Percentiles rank a stretch among this genome's conserved stretches.
phyloP scores from a whole-genome alignment of 495 filamentous ascomycete species.

The Xylaria bambusicola region DNA sequence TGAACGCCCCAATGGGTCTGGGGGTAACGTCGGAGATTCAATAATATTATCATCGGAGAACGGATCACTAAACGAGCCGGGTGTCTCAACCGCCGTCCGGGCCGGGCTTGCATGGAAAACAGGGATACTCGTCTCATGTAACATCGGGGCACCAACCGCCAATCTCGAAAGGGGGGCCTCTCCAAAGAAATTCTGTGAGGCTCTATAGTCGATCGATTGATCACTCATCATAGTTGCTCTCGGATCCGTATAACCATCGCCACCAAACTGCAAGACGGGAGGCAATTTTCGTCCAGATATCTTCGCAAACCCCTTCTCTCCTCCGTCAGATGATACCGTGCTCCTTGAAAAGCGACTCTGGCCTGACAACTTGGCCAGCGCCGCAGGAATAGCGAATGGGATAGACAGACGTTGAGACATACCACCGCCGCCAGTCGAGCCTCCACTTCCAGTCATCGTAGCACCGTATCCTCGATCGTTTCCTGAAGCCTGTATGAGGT shows the following conservation, averaged over 20 bases:
- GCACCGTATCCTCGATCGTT: conserved; percentile 31
- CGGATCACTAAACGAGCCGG: conserved; percentile 39
- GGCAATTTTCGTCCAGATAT: conserved; percentile 73
- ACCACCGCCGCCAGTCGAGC: conserved; percentile 28
- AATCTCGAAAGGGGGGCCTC: conserved; percentile 36
- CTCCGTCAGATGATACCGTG: conserved; percentile 44
- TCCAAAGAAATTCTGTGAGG: conserved; percentile 49
- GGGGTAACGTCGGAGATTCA: conserved; percentile 22
- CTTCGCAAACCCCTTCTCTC: conserved; percentile 54
- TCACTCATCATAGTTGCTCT: conserved; percentile 47
- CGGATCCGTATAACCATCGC: conserved; percentile 69
- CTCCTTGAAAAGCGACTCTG: conserved; percentile 49
- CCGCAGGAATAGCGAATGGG: conserved; percentile 57
- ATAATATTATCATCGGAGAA: conserved; percentile 34
- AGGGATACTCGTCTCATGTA: conserved; percentile 47
- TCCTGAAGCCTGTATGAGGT: conserved; percentile 35
- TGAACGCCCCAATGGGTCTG: conserved; percentile 47
- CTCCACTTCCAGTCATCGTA: conserved; percentile 29
- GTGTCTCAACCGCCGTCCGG: conserved; percentile 45
- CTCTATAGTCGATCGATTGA: conserved; percentile 51
- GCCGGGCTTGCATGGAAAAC: conserved; percentile 47
- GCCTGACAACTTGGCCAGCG: conserved; percentile 52
- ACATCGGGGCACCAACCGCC: conserved; percentile 48
- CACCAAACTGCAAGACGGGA: conserved; percentile 67
- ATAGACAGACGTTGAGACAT: conserved; percentile 55